These are phyloP conservation scores for Lactarius evosmus DNA, from an alignment of 768 basidiomycete genomes.

Conservation along the genomic window DNA sequence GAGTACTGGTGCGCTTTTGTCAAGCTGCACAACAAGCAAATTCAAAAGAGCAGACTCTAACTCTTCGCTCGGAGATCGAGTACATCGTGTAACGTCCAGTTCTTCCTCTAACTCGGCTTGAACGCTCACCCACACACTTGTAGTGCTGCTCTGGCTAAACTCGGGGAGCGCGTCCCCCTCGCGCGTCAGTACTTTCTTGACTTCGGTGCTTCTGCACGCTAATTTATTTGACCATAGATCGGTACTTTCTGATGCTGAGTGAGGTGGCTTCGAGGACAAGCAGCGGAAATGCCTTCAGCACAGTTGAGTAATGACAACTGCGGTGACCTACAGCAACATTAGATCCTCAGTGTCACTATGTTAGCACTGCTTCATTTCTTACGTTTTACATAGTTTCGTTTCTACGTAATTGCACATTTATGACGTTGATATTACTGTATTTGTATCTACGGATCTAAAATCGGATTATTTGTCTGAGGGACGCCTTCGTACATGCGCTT, in stretches of 20 bases:
- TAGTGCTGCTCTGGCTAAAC: slow-evolving; percentile 56
- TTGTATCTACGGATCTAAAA: not conserved
- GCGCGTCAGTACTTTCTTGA: slow-evolving; percentile 41
- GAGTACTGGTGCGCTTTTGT: slow-evolving; percentile 64
- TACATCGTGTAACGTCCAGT: slow-evolving; percentile 55
- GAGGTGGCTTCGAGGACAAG: slow-evolving; percentile 35
- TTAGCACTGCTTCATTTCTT: not conserved
- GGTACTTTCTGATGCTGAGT: slow-evolving; percentile 56
- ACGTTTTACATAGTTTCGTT: not conserved
- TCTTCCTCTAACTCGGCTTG: not conserved
- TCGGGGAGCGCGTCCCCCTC: slow-evolving; percentile 66
- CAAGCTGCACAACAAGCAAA: slow-evolving; percentile 59
- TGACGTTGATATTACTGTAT: not conserved
- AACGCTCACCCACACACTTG: slow-evolving; percentile 3
- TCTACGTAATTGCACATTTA: not conserved
- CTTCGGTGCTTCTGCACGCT: not conserved
- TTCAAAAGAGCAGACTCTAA: slow-evolving; percentile 53
- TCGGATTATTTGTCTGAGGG: not conserved
- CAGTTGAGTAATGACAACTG: not conserved
- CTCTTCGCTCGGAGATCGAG: slow-evolving; percentile 59
- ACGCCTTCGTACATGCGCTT: not conserved
- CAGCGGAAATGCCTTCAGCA: slow-evolving; percentile 25
- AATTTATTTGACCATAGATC: slow-evolving; percentile 33
- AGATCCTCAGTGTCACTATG: not conserved
- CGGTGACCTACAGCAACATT: not conserved